Conservation (phyloP, 176 grass and related monocot species). For the Carex pumila region DNA sequence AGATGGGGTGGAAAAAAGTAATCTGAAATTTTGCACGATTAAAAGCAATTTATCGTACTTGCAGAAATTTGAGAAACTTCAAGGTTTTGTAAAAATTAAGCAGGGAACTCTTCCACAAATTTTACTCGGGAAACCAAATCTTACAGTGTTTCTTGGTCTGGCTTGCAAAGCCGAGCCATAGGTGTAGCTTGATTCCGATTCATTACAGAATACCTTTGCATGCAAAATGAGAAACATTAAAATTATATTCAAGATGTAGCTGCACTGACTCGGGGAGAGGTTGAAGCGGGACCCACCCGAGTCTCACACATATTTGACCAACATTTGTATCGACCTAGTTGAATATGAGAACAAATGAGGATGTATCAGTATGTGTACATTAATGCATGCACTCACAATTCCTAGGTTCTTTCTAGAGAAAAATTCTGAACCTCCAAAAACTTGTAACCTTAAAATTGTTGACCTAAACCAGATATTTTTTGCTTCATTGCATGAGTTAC, state of each 20-base stretch:
- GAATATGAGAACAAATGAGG: background rate
- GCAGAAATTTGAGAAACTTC: no score
- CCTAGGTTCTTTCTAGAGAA: background rate
- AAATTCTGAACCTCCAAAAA: constrained; percentile 1
- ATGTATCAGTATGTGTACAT: background rate
- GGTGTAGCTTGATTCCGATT: constrained; percentile 55
- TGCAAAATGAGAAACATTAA: constrained; percentile 19
- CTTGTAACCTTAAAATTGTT: background rate
- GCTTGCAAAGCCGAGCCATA: constrained; percentile 94
- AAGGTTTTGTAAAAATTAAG: no score
- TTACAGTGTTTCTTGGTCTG: constrained; percentile 82
- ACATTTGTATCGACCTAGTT: constrained; percentile 96
- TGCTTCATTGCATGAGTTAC: constrained; percentile 36
- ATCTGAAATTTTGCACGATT: no score
- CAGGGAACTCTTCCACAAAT: no score
- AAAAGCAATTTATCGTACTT: no score
- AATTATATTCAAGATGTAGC: constrained; percentile 42
- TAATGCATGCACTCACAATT: background rate
- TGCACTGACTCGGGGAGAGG: constrained; percentile 91
- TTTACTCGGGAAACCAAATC: background rate
- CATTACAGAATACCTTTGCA: constrained; percentile 72
- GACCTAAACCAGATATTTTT: constrained; percentile 12
- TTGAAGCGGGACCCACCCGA: constrained; percentile 93
- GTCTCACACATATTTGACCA: constrained; percentile 77
- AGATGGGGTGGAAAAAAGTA: no score